Conservation (phyloP, 495 filamentous ascomycete genomes). For the Mycothermus thermophilus region DNA sequence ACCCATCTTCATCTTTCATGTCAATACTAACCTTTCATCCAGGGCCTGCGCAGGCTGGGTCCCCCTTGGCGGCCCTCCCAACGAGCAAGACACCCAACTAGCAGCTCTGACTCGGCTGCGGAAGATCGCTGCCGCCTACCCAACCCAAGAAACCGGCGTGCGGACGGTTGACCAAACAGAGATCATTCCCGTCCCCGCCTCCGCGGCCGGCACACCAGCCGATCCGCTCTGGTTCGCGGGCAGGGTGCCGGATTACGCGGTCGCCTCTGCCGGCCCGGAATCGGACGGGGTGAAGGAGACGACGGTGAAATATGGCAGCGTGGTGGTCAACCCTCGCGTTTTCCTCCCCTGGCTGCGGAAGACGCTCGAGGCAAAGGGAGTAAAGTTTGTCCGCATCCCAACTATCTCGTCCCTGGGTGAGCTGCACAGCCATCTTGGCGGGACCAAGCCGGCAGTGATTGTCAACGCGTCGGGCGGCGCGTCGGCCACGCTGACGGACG, state of each 20-base stretch:
- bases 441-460: constrained; percentile 5
- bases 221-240: constrained; percentile 1
- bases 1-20: too few species aligned
- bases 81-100: constrained; percentile 18
- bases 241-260: constrained; percentile 3
- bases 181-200: too few species aligned
- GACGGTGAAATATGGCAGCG: constrained; percentile 9
- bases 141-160: constrained; percentile 7
- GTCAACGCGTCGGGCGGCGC: constrained; percentile 7
- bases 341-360: constrained; percentile 17
- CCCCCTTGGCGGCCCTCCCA: constrained; percentile 10
- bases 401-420: constrained; percentile 12
- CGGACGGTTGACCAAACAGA: constrained; percentile 10
- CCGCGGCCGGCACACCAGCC: not conserved
- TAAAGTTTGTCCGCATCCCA: constrained; percentile 12
- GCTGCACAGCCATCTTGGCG: not conserved
- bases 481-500: constrained; percentile 4
- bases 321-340: constrained; percentile 14
- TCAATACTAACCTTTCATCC: too few species aligned
- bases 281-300: constrained; percentile 2
- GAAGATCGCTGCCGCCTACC: constrained; percentile 7
- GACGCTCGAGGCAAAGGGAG: constrained; percentile 12
- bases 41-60: constrained; percentile 19
- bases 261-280: not conserved
- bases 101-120: constrained; percentile 10